Percentiles rank a stretch among this genome's conserved stretches.
phyloP scores from a whole-genome alignment of 2,329 filamentous ascomycete species.

The Botrytis elliptica region DNA sequence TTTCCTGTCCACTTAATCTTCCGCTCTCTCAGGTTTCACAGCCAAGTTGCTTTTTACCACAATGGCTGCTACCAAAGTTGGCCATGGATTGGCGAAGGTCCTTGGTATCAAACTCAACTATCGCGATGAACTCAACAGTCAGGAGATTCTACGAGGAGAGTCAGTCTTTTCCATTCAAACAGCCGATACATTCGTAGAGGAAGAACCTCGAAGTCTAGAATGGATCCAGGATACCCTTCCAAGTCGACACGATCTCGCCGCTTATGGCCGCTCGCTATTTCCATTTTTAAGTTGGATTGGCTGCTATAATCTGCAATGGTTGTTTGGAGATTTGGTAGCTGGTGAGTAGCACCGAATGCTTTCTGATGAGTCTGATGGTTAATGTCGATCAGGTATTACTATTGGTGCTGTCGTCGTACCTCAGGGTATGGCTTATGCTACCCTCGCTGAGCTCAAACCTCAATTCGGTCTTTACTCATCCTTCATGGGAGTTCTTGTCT shows the following conservation, averaged over 20 bases:
- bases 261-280: conserved; percentile 73
- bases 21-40: conserved; percentile 10
- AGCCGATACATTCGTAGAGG: conserved; percentile 77
- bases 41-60: conserved; percentile 4
- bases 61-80: conserved; percentile 52
- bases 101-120: conserved; percentile 80
- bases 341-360: conserved; percentile 51
- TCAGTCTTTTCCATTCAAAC: conserved; percentile 74
- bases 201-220: conserved; percentile 72
- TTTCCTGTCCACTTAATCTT: conserved; percentile 1
- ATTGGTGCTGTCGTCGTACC: conserved; percentile 82
- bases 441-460: conserved; percentile 73
- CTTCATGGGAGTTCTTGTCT: conserved; percentile 91
- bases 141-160: conserved; percentile 71
- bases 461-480: conserved; percentile 92
- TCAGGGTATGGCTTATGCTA: conserved; percentile 93
- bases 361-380: background rate
- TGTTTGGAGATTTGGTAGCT: conserved; percentile 84
- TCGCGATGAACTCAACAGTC: conserved; percentile 52
- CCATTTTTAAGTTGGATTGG: conserved; percentile 88
- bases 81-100: conserved; percentile 72
- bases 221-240: conserved; percentile 69
- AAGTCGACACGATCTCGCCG: conserved; percentile 48
- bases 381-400: conserved; percentile 54
- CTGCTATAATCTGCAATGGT: conserved; percentile 87